phyloP scores from a whole-genome alignment of 2,329 filamentous ascomycete species.

The Rutstroemia sydowiana region DNA sequence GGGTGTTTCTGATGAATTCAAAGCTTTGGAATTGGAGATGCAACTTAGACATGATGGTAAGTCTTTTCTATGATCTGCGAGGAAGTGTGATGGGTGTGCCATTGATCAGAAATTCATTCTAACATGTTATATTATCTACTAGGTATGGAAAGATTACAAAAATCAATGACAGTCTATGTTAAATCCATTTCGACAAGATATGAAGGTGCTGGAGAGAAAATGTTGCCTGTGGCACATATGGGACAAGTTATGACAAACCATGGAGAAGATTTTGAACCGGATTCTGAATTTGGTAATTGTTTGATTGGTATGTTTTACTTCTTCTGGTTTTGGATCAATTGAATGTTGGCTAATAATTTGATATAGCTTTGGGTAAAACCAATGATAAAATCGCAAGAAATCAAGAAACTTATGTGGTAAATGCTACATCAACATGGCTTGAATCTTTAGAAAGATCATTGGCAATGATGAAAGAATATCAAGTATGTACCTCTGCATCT shows the following conservation, averaged over 20 bases:
- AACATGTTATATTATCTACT: constrained; percentile 11
- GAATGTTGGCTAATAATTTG: constrained; percentile 15
- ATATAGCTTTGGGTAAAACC: constrained; percentile 65
- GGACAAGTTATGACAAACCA: constrained; percentile 82
- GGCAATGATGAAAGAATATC: constrained; percentile 96
- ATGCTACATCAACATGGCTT: constrained; percentile 77
- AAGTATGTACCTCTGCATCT: constrained; percentile 47
- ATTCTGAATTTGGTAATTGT: constrained; percentile 87
- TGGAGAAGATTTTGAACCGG: constrained; percentile 84
- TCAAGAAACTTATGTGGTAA: constrained; percentile 74
- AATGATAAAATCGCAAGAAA: constrained; percentile 82
- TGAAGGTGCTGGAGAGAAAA: constrained; percentile 81
- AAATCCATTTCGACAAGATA: constrained; percentile 81
- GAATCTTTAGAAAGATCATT: constrained; percentile 86
- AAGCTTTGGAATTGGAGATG: constrained; percentile 85
- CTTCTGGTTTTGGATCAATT: background rate
- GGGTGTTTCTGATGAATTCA: constrained; percentile 83
- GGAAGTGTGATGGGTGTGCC: too few relatives aligned
- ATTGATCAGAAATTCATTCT: constrained; percentile 5
- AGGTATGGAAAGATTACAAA: constrained; percentile 89
- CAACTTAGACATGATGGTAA: constrained; percentile 77
- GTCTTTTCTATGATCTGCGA: constrained; percentile 18
- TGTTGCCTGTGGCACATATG: constrained; percentile 68
- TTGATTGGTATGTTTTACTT: constrained; percentile 52
- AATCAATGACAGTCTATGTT: constrained; percentile 76